phyloP scores from a whole-genome alignment of 1,284 basidiomycete genomes.

The Anthracocystis panici-leucophaei region DNA sequence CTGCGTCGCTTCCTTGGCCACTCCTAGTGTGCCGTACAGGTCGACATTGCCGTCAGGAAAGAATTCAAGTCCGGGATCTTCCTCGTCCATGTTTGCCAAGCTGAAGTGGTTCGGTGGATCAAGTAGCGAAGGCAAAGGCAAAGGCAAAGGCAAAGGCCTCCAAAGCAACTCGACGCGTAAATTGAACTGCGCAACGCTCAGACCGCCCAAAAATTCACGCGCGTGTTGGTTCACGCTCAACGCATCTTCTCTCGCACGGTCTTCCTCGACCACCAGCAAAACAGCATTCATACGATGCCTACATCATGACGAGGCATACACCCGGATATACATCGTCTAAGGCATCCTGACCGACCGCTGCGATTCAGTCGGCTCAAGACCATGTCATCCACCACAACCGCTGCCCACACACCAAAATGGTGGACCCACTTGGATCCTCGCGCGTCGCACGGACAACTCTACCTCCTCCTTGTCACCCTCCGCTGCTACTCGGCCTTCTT shows the following conservation, averaged over 20 bases:
- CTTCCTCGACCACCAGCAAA: conserved; percentile 1
- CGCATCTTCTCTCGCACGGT: conserved; percentile 18
- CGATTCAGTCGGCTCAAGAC: background rate
- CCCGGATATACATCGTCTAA: background rate
- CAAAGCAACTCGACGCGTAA: conserved; percentile 32
- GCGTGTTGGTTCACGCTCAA: background rate
- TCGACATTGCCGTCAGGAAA: conserved; percentile 66
- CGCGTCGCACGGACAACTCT: conserved; percentile 21
- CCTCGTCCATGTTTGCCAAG: conserved; percentile 45
- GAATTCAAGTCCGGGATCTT: conserved; percentile 66
- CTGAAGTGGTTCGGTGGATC: background rate
- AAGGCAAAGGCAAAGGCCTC: background rate
- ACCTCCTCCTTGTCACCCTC: conserved; percentile 53
- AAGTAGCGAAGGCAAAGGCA: background rate
- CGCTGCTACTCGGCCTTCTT: conserved; percentile 57
- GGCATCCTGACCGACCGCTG: background rate
- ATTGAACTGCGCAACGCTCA: conserved; percentile 16
- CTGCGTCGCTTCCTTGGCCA: conserved; percentile 47
- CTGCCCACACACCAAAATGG: background rate
- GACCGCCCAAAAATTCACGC: background rate
- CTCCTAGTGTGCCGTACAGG: conserved; percentile 63
- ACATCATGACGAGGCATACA: background rate
- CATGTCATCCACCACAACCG: background rate
- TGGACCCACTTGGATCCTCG: conserved; percentile 23
- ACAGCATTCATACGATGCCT: background rate